A percentile compares a stretch with the other conserved stretches of the same genome.
phyloP scores from a whole-genome alignment of 441 rosid genomes.

The Mallotus japonicus region DNA sequence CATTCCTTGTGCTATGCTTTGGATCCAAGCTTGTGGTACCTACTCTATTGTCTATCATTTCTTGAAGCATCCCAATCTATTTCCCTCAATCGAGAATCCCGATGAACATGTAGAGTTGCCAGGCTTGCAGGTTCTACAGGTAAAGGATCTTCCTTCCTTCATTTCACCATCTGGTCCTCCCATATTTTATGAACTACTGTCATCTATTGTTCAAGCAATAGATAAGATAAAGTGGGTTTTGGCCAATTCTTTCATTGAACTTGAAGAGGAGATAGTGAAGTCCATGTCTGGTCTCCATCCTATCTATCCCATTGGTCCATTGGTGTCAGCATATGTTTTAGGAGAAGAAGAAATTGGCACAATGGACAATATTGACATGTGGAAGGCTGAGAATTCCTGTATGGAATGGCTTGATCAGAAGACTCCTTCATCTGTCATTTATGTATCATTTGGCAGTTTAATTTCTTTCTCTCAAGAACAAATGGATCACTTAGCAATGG shows the following conservation, averaged over 20 bases:
- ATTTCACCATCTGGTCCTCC: slow-evolving; percentile 32
- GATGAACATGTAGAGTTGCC: slow-evolving; percentile 39
- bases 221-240: slow-evolving; percentile 44
- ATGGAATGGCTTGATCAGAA: slow-evolving; percentile 66
- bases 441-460: slow-evolving; percentile 64
- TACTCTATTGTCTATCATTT: slow-evolving; percentile 53
- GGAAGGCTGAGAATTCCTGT: slow-evolving; percentile 43
- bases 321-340: slow-evolving; percentile 42
- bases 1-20: slow-evolving; percentile 68
- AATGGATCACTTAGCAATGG: slow-evolving; percentile 53
- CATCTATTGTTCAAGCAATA: slow-evolving; percentile 32
- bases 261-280: slow-evolving; percentile 52
- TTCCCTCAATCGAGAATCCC: slow-evolving; percentile 46
- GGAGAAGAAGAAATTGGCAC: slow-evolving; percentile 38
- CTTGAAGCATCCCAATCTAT: slow-evolving; percentile 41
- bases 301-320: slow-evolving; percentile 57
- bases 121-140: slow-evolving; percentile 36
- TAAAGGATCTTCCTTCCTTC: slow-evolving; percentile 48
- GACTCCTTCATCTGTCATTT: slow-evolving; percentile 53
- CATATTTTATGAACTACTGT: slow-evolving; percentile 21
- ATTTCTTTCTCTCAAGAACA: slow-evolving; percentile 52
- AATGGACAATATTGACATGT: slow-evolving; percentile 22
- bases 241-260: slow-evolving; percentile 52
- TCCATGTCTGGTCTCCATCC: slow-evolving; percentile 44
- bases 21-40: slow-evolving; percentile 67